Base-by-base conservation (phyloP, 1,139 yeast genomes). In the Hemisphaericaspora subhashii region DNA sequence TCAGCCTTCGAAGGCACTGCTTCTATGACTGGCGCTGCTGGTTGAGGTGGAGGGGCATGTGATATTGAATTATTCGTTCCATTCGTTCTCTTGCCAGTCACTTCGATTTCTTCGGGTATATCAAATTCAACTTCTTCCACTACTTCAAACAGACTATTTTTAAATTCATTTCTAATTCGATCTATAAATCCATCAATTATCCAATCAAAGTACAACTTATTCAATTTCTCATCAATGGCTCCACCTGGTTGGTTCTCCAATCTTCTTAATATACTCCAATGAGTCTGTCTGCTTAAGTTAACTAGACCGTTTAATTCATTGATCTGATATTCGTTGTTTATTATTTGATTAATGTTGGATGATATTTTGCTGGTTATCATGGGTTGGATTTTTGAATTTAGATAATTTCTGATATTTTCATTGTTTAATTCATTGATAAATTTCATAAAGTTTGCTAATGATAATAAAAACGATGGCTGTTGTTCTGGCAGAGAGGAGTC, bases 181-280 rank as follows among this genome's bases (percentile, higher is more conserved):
- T 59, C 55, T 17, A 64, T 54, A 36, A 53, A 58, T 21, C 52
- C 54, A 40, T 64, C 65, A 13, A 57, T 41, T 8, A 60, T 38
- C 68, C 72, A 65, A 36, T 66, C 61, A 28, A 50, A 41, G 42
- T 65, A 58, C 29, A 68, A 51, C 11, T 47, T 48, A 31, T 61
- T 52, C 41, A 68, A 57, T 34, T 57, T 55, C 10, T 55, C 59
- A 24, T 52, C 45, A 17, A 59, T 43, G 7, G 47, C 35, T 28
- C 23, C 32, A 15, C 31, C 31, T 18, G 21, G 32, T n/a, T 29
- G 32, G 12, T 29, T 29, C 47, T 22, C 38, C 40, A 58, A 57
- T 11, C 55, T 52, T 11, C 54, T 43, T 13, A 63, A 44, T 1
- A 68, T 48, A 33, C 54, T 51, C 75, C 75, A 69, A 24, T 57